Conservation (phyloP, 2,329 filamentous ascomycete genomes). For the Fusarium begoniae region DNA sequence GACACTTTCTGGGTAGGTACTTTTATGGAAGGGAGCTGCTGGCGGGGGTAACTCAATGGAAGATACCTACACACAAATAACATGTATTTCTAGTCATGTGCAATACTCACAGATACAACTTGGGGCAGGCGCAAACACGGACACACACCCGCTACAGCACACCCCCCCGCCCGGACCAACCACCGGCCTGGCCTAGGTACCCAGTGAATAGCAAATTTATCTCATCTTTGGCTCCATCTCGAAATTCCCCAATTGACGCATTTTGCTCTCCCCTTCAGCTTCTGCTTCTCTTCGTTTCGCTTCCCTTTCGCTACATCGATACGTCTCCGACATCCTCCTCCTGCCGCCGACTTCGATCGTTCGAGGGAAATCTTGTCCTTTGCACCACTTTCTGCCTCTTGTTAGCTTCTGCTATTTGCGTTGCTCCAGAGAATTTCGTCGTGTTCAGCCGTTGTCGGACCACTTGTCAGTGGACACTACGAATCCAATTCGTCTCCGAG, state of each 20-base stretch:
- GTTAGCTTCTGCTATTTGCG: slow-evolving; percentile 17
- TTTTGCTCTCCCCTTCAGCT: slow-evolving; percentile 31
- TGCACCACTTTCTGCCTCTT: slow-evolving; percentile 11
- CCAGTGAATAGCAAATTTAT: slow-evolving; percentile 42
- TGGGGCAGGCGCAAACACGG: background rate
- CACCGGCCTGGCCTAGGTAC: slow-evolving; percentile 40
- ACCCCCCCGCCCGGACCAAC: slow-evolving; percentile 40
- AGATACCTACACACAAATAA: background rate
- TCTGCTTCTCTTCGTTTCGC: slow-evolving; percentile 17
- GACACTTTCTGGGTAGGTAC: background rate
- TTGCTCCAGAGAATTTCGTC: slow-evolving; percentile 18
- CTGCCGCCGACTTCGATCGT: slow-evolving; percentile 26
- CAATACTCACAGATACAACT: slow-evolving; percentile 4
- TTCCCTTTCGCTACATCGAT: slow-evolving; percentile 20
- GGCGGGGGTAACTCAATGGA: background rate
- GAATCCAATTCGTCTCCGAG: slow-evolving; percentile 8
- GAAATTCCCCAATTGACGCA: slow-evolving; percentile 44
- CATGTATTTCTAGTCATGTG: slow-evolving; percentile 11
- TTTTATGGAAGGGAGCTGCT: background rate
- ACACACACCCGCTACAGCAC: slow-evolving; percentile 9
- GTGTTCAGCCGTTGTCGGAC: slow-evolving; percentile 32
- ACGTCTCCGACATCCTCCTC: slow-evolving; percentile 17
- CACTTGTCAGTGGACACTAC: slow-evolving; percentile 20
- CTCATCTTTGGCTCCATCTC: slow-evolving; percentile 41
- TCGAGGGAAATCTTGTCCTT: slow-evolving; percentile 15